Base-by-base conservation (phyloP, 2,329 filamentous ascomycete species). In the Claviceps monticola region DNA sequence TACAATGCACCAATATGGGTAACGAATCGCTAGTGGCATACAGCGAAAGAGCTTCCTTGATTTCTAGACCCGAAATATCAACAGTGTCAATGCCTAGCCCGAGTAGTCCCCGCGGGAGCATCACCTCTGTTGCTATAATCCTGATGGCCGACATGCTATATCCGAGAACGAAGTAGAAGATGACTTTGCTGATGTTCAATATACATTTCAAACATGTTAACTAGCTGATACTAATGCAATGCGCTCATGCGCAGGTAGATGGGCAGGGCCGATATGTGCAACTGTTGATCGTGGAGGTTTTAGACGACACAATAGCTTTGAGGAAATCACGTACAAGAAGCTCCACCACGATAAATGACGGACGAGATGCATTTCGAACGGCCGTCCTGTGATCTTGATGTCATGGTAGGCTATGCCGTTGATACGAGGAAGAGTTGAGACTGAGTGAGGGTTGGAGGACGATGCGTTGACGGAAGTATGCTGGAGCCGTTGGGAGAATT, bases 1-100 rank as follows among this genome's bases (percentile, higher is more conserved):
- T 93, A 66, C 89, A 95, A 66, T 95, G 88, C 2, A 93, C 69
- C 7, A 95, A 63, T 1, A 82, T 66, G 0, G 88, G 88, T 56
- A 82, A 80, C 16, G 72, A 73, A 0, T 64, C 58, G 2, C 55
- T 23, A 7, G 51, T 50, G 5, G 63, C 56, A 49, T 66, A 68
- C 1, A 67, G 53, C 8, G 55, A 57, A 38, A 70, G 56, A 6
- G 60, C 59, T 48, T 65, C 54, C 23, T 72, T 73, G 17, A 88
- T 75, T 61, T 87, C 83, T 1, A 68, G 64, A 0, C 75, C 78
- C 50, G 83, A 88, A 51, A 80, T 74, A 57, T 86, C 80, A 4
- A 95, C 66, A 0, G 82, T 87, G 60, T 86, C 80, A 19, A 77
- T 73, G 0, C 79, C 85, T 2, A 94, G 71, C 0, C 86, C 84